phyloP scores from a whole-genome alignment of 495 filamentous ascomycete species.

The Hypoxylon lienhwacheense region DNA sequence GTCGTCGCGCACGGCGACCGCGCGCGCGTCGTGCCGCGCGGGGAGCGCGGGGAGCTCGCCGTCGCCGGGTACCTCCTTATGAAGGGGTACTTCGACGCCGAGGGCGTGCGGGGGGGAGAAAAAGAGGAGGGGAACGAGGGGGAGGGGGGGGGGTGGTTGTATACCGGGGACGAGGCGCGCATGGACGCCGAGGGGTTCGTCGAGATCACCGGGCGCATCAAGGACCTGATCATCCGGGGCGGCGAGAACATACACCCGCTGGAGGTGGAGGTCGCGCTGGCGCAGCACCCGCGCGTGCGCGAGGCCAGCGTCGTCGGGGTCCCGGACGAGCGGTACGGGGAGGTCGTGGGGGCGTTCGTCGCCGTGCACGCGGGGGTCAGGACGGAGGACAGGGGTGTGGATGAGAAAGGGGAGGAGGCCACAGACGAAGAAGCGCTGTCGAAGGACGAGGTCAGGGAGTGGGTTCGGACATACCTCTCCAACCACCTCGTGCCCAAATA shows the following conservation, averaged over 20 bases:
- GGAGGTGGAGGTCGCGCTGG: constrained; percentile 90
- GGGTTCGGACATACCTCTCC: constrained; percentile 73
- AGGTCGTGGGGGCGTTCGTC: constrained; percentile 83
- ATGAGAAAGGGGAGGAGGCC: background rate
- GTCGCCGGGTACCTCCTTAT: constrained; percentile 85
- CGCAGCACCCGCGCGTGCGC: constrained; percentile 64
- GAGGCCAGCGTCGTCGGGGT: constrained; percentile 85
- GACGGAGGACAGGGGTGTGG: constrained; percentile 29
- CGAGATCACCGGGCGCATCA: constrained; percentile 67
- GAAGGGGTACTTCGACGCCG: constrained; percentile 85
- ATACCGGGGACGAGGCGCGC: constrained; percentile 87
- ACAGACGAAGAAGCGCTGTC: constrained; percentile 40
- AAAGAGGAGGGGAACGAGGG: constrained; percentile 65
- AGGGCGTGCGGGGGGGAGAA: constrained; percentile 65
- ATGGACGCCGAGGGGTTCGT: constrained; percentile 77
- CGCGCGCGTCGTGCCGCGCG: constrained; percentile 59
- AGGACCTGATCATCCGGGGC: constrained; percentile 88
- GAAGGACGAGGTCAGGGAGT: constrained; percentile 63
- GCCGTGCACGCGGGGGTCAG: constrained; percentile 52
- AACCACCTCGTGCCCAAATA: constrained; percentile 84
- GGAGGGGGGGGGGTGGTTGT: constrained; percentile 50
- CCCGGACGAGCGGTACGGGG: constrained; percentile 81
- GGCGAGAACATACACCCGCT: constrained; percentile 97
- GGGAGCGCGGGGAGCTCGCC: constrained; percentile 76
- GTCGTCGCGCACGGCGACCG: constrained; percentile 68